A percentile compares a stretch with the other conserved stretches of the same genome.
Conservation (phyloP, 495 filamentous ascomycete species). For the Pseudevernia furfuracea region DNA sequence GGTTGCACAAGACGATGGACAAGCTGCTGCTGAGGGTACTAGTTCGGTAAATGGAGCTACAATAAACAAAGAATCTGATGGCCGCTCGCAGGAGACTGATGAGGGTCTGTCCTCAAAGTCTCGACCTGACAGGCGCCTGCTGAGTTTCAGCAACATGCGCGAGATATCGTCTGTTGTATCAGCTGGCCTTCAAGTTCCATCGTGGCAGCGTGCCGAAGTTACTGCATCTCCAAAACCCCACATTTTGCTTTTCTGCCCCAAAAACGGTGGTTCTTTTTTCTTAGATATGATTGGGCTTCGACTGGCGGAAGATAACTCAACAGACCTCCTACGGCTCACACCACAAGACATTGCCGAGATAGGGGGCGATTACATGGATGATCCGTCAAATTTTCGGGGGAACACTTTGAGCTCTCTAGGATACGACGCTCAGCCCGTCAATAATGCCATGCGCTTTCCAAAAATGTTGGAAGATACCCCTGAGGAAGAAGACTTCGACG, state of each 20-base stretch:
- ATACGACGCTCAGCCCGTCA: conserved; percentile 49
- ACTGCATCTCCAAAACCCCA: conserved; percentile 54
- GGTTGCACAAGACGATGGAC: neutral
- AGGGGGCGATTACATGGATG: conserved; percentile 63
- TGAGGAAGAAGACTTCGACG: conserved; percentile 38
- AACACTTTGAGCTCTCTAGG: conserved; percentile 51
- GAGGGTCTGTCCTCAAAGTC: neutral
- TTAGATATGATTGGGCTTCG: conserved; percentile 51
- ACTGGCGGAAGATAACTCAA: conserved; percentile 50
- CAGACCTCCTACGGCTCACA: conserved; percentile 73
- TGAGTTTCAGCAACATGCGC: conserved; percentile 13
- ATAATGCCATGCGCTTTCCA: conserved; percentile 19
- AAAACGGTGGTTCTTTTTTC: conserved; percentile 47
- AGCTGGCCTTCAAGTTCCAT: conserved; percentile 22
- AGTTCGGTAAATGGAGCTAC: neutral
- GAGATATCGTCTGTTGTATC: conserved; percentile 22
- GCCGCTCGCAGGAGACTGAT: neutral
- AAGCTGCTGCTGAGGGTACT: neutral
- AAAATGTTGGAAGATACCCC: conserved; percentile 29
- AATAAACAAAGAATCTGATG: neutral
- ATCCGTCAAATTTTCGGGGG: conserved; percentile 40
- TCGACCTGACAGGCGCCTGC: neutral
- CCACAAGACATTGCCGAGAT: conserved; percentile 75
- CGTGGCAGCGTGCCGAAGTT: conserved; percentile 30
- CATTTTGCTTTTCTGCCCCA: conserved; percentile 58